phyloP scores from a whole-genome alignment of 441 rosid genomes.

The Capsella rubella region DNA sequence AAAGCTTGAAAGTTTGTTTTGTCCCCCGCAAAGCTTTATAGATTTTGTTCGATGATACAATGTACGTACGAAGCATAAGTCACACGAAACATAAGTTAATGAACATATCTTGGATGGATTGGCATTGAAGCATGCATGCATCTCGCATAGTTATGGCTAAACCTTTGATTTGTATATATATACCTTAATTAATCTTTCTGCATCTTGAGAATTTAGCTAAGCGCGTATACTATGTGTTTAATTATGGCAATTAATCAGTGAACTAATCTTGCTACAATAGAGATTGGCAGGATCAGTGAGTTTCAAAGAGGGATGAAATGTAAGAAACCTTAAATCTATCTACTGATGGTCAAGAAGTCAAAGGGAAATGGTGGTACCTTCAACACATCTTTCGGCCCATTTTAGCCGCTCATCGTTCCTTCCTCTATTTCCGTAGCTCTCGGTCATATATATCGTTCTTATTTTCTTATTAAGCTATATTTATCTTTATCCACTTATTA shows the following conservation, averaged over 20 bases:
- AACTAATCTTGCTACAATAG: conserved; percentile 7
- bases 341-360: conserved; percentile 36
- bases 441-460: conserved; percentile 1
- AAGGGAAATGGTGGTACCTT: conserved; percentile 28
- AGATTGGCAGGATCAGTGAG: conserved; percentile 34
- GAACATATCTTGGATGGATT: conserved; percentile 13
- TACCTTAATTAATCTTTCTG: neutral
- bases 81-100: conserved; percentile 13
- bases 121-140: conserved; percentile 9
- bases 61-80: neutral
- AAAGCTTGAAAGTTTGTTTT: conserved; percentile 36
- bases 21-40: conserved; percentile 34
- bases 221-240: neutral
- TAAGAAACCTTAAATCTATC: conserved; percentile 38
- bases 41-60: conserved; percentile 12
- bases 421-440: conserved; percentile 22
- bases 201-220: conserved; percentile 18
- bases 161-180: neutral
- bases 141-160: conserved; percentile 14
- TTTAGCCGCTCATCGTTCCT: conserved; percentile 26
- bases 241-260: neutral
- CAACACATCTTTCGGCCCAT: conserved; percentile 40
- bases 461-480: conserved; percentile 11
- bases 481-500: conserved; percentile 32
- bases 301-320: conserved; percentile 27